These are phyloP conservation scores for Colletotrichum lini DNA, from an alignment of 2,329 filamentous ascomycete genomes.

Conservation along the genomic window DNA sequence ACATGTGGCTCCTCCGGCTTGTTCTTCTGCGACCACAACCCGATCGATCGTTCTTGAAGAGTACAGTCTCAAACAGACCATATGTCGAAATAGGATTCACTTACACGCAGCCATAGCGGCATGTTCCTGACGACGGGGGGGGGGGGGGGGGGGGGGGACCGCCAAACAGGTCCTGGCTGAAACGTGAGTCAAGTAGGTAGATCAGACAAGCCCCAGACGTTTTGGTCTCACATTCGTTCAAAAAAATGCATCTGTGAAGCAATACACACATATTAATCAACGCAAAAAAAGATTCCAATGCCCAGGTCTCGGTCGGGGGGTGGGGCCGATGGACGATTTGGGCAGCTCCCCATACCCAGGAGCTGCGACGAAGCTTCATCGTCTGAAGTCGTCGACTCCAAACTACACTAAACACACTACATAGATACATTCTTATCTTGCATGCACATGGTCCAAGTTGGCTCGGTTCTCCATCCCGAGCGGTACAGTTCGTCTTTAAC, in stretches of 20 bases:
- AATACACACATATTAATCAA: too few species aligned
- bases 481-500: background rate
- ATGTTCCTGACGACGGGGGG: background rate
- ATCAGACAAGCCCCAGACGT: background rate
- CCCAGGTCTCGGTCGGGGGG: background rate
- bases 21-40: too few species aligned
- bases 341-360: background rate
- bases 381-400: background rate
- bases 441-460: background rate
- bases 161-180: background rate
- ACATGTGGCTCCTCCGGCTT: background rate
- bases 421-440: too few species aligned
- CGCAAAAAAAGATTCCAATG: background rate
- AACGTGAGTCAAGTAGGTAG: background rate
- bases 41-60: too few species aligned
- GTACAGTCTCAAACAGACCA: too few species aligned
- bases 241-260: too few species aligned
- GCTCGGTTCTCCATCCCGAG: background rate
- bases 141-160: fast-evolving
- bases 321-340: background rate
- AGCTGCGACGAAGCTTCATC: background rate
- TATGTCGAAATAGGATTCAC: too few species aligned
- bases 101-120: background rate
- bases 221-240: background rate
- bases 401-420: too few species aligned